These are phyloP conservation scores for Fusarium duplospermum DNA, from an alignment of 2,329 filamentous ascomycete species.

Conservation along the genomic window DNA sequence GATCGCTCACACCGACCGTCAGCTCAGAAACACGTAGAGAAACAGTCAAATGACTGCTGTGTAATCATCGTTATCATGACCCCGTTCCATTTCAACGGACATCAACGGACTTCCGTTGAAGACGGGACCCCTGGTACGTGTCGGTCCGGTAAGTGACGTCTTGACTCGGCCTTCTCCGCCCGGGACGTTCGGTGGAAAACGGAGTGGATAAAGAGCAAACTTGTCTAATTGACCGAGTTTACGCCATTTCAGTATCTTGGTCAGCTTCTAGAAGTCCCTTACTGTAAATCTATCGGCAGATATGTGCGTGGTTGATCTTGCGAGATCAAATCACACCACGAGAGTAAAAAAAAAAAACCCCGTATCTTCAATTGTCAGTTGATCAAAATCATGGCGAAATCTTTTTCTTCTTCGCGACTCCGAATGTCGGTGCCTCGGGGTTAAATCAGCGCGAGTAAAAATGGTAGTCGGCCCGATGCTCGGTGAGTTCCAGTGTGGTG, in stretches of 20 bases:
- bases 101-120: background rate
- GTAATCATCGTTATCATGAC: background rate
- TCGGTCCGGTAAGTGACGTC: background rate
- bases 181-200: background rate
- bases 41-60: background rate
- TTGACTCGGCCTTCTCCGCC: background rate
- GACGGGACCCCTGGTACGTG: background rate
- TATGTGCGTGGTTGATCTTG: background rate
- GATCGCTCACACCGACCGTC: background rate
- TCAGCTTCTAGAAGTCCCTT: background rate
- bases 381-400: background rate
- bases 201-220: background rate
- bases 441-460: background rate
- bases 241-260: background rate
- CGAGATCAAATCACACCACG: background rate
- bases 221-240: background rate
- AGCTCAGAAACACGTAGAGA: background rate
- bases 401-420: background rate
- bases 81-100: background rate
- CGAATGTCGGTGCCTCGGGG: background rate
- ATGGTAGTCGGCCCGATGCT: background rate
- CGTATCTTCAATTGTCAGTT: background rate
- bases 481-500: background rate
- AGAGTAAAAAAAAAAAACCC: background rate
- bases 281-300: background rate